A percentile compares a stretch with the other conserved stretches of the same genome.
Evolutionary conservation across 2,329 filamentous ascomycete genomes (phyloP).

Genomic region (Pseudogymnoascus sp.): DNA sequence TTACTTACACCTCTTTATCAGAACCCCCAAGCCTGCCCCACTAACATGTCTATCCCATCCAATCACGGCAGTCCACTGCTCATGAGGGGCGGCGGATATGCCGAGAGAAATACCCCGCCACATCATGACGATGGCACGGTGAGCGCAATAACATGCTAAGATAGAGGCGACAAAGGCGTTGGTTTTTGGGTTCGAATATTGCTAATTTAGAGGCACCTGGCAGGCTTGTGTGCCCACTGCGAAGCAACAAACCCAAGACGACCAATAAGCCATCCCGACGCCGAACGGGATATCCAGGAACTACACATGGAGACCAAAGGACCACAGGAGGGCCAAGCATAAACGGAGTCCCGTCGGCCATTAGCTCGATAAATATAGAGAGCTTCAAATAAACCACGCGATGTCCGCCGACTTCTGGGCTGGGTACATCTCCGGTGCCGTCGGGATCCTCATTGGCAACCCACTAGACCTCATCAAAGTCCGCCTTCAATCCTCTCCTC

Average conservation of each 20-base stretch:
- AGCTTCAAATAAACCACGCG: background rate
- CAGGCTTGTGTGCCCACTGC: background rate
- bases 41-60: background rate
- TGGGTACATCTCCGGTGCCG: constrained; percentile 78
- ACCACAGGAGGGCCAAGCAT: background rate
- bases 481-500: constrained; percentile 51
- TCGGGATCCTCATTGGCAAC: constrained; percentile 82
- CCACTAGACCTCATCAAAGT: constrained; percentile 75
- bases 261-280: background rate
- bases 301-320: background rate
- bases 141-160: background rate
- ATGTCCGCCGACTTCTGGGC: constrained; percentile 74
- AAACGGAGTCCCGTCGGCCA: background rate
- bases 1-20: background rate
- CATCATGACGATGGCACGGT: background rate
- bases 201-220: background rate
- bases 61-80: background rate
- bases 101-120: constrained; percentile 4
- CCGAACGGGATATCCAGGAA: background rate
- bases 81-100: background rate
- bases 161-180: constrained; percentile 3
- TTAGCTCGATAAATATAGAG: background rate
- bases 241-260: background rate
- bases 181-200: constrained; percentile 2
- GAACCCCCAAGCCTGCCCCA: background rate